Evolutionary conservation across 169 alveolate species (phyloP), one percentile per base, ranked within the genome.

Genomic region (Plasmodium berghei): DNA sequence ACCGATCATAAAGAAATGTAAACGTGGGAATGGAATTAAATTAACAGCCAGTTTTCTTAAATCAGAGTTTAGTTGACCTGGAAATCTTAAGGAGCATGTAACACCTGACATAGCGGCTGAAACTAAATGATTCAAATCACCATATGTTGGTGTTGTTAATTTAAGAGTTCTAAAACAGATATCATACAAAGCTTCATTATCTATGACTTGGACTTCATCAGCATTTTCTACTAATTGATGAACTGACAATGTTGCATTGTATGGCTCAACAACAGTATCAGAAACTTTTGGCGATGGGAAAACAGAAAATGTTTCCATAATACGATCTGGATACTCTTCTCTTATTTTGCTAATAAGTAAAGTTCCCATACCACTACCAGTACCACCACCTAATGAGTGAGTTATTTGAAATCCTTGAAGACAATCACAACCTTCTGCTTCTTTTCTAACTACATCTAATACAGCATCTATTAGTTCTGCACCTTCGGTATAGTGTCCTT

Each of bases 361-460:
- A 34, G 99, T 98, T 61, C 99, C 99, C 99, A 98, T 98, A 70
- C 99, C 99, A 45, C 99, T 95, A 55, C 99, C 99, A 18, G 99
- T 98, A 92, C 99, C 99, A 72, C 99, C 99, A 67, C 99, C 99
- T 83, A 98, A 95, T 22, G 99, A 97, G 97, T 98, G 99, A 18
- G 98, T 96, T 72, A 98, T 95, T 93, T 98, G 99, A 97, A 98
- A 98, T 46, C 99, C 99, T 94, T 98, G 99, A 61, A 98, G 94
- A 94, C 99, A 98, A 94, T 98, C 99, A 92, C 99, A 98, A 58
- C 98, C 98, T 94, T 98, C 99, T 49, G 99, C 99, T 94, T 98
- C 99, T 95, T 98, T 97, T 92, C 99, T 96, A 75, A 98, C 99
- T 61, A 98, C 99, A 91, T 98, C 99, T 88, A 98, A 94, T 86